phyloP scores from a whole-genome alignment of 2,329 filamentous ascomycete species.

The Penicillium sp. region DNA sequence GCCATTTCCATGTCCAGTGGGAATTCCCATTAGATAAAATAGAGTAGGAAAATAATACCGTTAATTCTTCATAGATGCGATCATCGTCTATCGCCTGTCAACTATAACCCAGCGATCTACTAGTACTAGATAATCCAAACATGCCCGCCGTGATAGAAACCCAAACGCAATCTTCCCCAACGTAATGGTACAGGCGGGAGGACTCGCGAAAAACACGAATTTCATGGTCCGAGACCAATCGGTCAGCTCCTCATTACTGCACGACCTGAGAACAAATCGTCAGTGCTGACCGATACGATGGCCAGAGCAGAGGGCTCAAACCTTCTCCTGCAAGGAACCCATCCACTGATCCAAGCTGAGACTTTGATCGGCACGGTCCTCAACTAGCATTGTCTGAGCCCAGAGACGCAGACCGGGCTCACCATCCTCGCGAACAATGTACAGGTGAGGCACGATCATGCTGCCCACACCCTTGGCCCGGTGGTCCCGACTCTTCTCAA shows the following conservation, averaged over 20 bases:
- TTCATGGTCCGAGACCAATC: background rate
- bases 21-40: background rate
- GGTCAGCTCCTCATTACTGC: slow-evolving; percentile 7
- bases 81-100: slow-evolving; percentile 4
- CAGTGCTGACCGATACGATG: slow-evolving; percentile 7
- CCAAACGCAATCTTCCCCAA: slow-evolving; percentile 12
- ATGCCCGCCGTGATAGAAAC: slow-evolving; percentile 11
- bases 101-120: slow-evolving; percentile 14
- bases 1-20: too few relatives aligned
- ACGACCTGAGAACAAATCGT: slow-evolving; percentile 11
- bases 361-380: slow-evolving; percentile 91
- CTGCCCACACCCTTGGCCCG: slow-evolving; percentile 83
- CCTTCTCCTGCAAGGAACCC: slow-evolving; percentile 90
- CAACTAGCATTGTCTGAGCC: slow-evolving; percentile 93
- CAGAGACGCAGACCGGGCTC: slow-evolving; percentile 93
- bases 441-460: slow-evolving; percentile 88
- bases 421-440: slow-evolving; percentile 90
- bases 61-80: slow-evolving; percentile 8
- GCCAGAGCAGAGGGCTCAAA: slow-evolving; percentile 44
- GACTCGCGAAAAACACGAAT: background rate
- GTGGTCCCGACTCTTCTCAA: slow-evolving; percentile 90
- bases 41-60: background rate
- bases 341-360: slow-evolving; percentile 93
- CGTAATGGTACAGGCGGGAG: slow-evolving; percentile 22
- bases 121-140: slow-evolving; percentile 18